These are phyloP conservation scores for Artemisia annua DNA, from an alignment of 129 eudicot genomes.

Conservation along the genomic window DNA sequence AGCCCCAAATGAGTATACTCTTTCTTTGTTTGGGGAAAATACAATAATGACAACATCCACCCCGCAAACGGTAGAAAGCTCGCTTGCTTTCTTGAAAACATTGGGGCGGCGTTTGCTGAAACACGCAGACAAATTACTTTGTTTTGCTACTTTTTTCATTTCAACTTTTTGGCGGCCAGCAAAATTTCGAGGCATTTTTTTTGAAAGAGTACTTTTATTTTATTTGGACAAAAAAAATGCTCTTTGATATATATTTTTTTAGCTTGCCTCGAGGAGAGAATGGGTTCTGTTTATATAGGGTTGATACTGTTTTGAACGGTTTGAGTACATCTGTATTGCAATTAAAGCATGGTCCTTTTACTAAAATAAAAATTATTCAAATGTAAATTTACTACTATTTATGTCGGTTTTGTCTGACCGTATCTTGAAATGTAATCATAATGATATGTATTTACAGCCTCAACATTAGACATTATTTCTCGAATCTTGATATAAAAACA, in stretches of 20 bases:
- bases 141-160: background rate
- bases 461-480: background rate
- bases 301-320: too few relatives aligned
- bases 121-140: background rate
- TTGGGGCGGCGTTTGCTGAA: conserved; percentile 2
- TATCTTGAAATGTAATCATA: background rate
- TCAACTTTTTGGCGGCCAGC: background rate
- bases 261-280: too few relatives aligned
- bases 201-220: too few relatives aligned
- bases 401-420: background rate
- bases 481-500: background rate
- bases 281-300: too few relatives aligned
- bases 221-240: background rate
- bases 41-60: conserved; percentile 34
- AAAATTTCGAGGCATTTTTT: background rate
- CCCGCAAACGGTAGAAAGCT: conserved; percentile 17
- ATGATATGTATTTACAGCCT: background rate
- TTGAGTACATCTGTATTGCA: too few relatives aligned
- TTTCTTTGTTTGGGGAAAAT: conserved; percentile 44
- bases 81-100: background rate
- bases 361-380: too few relatives aligned
- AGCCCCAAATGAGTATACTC: conserved; percentile 49
- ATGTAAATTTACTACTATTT: background rate
- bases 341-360: too few relatives aligned
- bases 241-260: too few relatives aligned